Percentiles rank a stretch among this genome's conserved stretches.
Evolutionary conservation across 345 rosid species (phyloP).

Genomic region (Acer negundo): DNA sequence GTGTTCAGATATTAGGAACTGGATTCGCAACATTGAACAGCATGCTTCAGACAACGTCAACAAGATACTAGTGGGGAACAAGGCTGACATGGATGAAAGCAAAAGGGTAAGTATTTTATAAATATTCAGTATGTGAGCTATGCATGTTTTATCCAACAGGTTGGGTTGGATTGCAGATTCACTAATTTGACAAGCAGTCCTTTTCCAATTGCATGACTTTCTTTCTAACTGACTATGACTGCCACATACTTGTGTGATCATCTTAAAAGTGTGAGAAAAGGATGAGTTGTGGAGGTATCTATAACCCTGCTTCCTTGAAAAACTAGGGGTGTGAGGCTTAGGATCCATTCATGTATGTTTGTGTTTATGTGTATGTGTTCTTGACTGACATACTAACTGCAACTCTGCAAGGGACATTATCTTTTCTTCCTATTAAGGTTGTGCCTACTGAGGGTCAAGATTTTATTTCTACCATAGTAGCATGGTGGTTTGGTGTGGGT

Average conservation of each 20-base stretch:
- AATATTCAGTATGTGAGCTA: not conserved
- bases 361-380: not conserved
- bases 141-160: constrained; percentile 8
- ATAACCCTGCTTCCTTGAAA: not conserved
- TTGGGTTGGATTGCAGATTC: constrained; percentile 11
- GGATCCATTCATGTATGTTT: not conserved
- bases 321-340: constrained; percentile 1
- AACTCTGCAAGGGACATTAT: not conserved
- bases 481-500: constrained; percentile 6
- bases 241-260: not conserved
- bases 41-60: constrained; percentile 97
- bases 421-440: constrained; percentile 35
- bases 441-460: constrained; percentile 63
- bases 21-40: constrained; percentile 98
- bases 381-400: not conserved
- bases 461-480: not conserved
- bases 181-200: not conserved
- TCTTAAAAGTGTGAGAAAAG: not conserved
- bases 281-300: constrained; percentile 6
- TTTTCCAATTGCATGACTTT: not conserved
- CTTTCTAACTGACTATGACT: not conserved
- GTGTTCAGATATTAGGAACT: constrained; percentile 82
- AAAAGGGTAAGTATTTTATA: constrained; percentile 60
- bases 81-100: constrained; percentile 99
- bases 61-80: constrained; percentile 93